Base-by-base conservation (phyloP, 192 early-diverging fungal species). In the Rhizoclosmatium sp. region DNA sequence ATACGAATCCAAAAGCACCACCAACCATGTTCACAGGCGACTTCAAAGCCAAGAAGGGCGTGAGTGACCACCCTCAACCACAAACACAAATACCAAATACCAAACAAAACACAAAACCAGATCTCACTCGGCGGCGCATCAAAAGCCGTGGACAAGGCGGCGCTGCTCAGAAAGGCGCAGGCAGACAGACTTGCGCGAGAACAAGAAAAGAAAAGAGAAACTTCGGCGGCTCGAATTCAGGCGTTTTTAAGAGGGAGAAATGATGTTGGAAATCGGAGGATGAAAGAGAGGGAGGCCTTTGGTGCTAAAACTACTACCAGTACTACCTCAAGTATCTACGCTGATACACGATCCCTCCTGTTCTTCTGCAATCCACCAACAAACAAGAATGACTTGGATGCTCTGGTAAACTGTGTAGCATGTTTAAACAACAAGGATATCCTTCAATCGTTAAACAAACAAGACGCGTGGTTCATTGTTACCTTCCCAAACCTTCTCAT, bases 111-210 rank as follows among this genome's bases (percentile, higher is more conserved):
- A 31, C 31, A 31, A 31, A 65, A 16, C 21, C 62, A 89, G 56
- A 98, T 98, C 71, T 95, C 93, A 72, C 87, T 98, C 47, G 96
- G 95, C 64, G 94, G 95, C 0, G 83, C 87, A 44, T 88, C 81
- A 58, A 60, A 80, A n/a, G 84, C 89, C 62, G 82, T 91, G n/a
- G 92, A 94, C 78, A 92, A 92, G 67, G 82, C 88, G 31, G 84
- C 85, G 14, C 84, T 96, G 12, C 74, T 97, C 59, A 62, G 82
- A 66, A 89, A 90, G 76, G 91, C 92, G 1, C 93, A 95, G 70
- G 85, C 86, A 46, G 93, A 95, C 72, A 84, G 96, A 10, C 87
- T 88, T 59, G 78, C 82, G 66, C 81, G 96, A 75, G 95, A 96
- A 71, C 61, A 78, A 0, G 94, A 97, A 68, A 86, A 94, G n/a